Evolutionary conservation across 805 yeast genomes (phyloP).

Genomic region (Candida glaebosa): DNA sequence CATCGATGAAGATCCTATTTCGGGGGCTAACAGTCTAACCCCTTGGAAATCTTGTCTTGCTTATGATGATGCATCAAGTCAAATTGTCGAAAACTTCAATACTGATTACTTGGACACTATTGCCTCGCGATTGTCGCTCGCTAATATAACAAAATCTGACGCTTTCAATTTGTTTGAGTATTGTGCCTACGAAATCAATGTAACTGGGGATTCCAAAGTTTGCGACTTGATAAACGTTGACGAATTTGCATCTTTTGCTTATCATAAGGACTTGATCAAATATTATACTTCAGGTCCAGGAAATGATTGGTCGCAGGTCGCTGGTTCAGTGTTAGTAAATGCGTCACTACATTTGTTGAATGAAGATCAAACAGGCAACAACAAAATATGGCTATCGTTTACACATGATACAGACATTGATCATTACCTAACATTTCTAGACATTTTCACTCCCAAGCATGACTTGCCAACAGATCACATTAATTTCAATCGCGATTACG

Average conservation of each 20-base stretch:
- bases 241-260: slow-evolving; percentile 60
- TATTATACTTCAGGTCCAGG: slow-evolving; percentile 64
- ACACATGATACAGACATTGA: slow-evolving; percentile 67
- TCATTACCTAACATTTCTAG: slow-evolving; percentile 57
- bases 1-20: slow-evolving; percentile 40
- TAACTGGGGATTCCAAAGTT: slow-evolving; percentile 57
- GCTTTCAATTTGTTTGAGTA: slow-evolving; percentile 48
- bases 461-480: slow-evolving; percentile 35
- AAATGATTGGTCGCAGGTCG: slow-evolving; percentile 47
- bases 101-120: slow-evolving; percentile 45
- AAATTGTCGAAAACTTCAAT: slow-evolving; percentile 22
- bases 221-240: slow-evolving; percentile 62
- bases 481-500: slow-evolving; percentile 21
- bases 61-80: slow-evolving; percentile 27
- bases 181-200: slow-evolving; percentile 73
- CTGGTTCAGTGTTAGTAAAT: slow-evolving; percentile 52
- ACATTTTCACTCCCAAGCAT: slow-evolving; percentile 41
- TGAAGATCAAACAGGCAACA: slow-evolving; percentile 32
- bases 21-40: slow-evolving; percentile 55
- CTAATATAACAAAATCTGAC: slow-evolving; percentile 50
- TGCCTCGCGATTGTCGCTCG: slow-evolving; percentile 50
- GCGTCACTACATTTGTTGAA: slow-evolving; percentile 44
- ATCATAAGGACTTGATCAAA: slow-evolving; percentile 51
- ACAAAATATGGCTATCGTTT: slow-evolving; percentile 59
- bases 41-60: slow-evolving; percentile 41